These are phyloP conservation scores for Fallopia convolvulus DNA, from an alignment of 148 eudicot species.

Conservation along the genomic window DNA sequence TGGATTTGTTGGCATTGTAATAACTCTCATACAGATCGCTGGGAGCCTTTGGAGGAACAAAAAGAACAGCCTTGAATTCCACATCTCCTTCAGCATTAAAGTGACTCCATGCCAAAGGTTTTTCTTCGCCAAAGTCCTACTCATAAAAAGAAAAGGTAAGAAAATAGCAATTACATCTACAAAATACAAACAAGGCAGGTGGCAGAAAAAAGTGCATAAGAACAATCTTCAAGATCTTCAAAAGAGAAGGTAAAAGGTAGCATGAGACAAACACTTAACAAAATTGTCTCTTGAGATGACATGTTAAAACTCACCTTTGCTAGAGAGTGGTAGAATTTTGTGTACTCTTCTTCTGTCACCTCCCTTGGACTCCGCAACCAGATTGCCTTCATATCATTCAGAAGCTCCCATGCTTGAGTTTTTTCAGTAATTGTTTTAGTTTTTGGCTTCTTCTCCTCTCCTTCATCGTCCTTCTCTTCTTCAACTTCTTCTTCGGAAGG, in stretches of 20 bases:
- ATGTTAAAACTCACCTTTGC: slow-evolving; percentile 52
- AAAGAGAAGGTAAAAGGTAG: not conserved
- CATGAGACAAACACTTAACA: not conserved
- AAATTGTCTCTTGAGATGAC: not conserved
- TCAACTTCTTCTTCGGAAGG: slow-evolving; percentile 52
- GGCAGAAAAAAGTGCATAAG: not conserved
- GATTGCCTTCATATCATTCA: slow-evolving; percentile 94
- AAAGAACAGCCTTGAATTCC: slow-evolving; percentile 94
- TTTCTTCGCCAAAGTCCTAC: slow-evolving; percentile 87
- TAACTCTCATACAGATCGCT: slow-evolving; percentile 94
- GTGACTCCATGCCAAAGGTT: slow-evolving; percentile 95
- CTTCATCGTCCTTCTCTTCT: slow-evolving; percentile 60
- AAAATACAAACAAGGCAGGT: not conserved
- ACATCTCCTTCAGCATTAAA: slow-evolving; percentile 98
- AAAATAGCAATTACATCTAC: not conserved
- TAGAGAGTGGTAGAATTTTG: slow-evolving; percentile 81
- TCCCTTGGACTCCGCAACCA: slow-evolving; percentile 95
- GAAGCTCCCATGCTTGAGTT: slow-evolving; percentile 85
- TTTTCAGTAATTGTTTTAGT: slow-evolving; percentile 86
- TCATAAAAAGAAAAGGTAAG: not conserved
- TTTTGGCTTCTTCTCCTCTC: slow-evolving; percentile 82
- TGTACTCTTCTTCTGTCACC: slow-evolving; percentile 95
- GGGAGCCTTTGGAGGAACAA: slow-evolving; percentile 97
- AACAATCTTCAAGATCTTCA: not conserved
- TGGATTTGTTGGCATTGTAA: slow-evolving; percentile 84